A percentile compares a stretch with the other conserved stretches of the same genome.
Evolutionary conservation across 805 yeast species (phyloP).

Genomic region (Metschnikowia hibisci): DNA sequence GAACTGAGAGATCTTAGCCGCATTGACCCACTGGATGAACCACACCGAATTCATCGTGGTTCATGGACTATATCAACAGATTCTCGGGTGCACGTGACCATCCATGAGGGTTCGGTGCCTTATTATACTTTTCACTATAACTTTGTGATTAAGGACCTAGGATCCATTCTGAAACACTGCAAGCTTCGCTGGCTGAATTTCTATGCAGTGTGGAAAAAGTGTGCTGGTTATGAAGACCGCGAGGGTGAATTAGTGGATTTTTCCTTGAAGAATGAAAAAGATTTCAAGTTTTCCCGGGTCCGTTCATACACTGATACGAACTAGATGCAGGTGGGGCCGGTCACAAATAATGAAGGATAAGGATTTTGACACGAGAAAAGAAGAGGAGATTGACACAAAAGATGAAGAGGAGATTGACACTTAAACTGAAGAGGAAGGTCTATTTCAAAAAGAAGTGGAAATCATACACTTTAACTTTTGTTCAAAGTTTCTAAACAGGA

Average conservation of each 20-base stretch:
- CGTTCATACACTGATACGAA: slow-evolving; percentile 29
- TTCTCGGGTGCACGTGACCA: slow-evolving; percentile 44
- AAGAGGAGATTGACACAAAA: too few species aligned
- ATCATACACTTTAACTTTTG: too few species aligned
- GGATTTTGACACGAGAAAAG: background rate
- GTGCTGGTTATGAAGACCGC: slow-evolving; percentile 40
- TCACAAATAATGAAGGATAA: background rate
- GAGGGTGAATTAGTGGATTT: slow-evolving; percentile 48
- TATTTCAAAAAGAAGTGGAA: too few species aligned
- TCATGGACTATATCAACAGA: slow-evolving; percentile 55
- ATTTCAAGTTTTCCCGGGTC: slow-evolving; percentile 73
- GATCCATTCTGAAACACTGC: slow-evolving; percentile 56
- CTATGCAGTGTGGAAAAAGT: slow-evolving; percentile 47
- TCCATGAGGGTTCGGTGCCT: slow-evolving; percentile 56
- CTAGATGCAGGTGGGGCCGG: background rate
- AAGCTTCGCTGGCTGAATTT: slow-evolving; percentile 70
- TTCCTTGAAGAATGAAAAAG: slow-evolving; percentile 65
- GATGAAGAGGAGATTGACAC: too few species aligned
- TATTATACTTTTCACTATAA: slow-evolving; percentile 62
- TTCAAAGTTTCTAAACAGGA: too few species aligned
- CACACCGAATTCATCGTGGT: slow-evolving; percentile 44
- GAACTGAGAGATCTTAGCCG: slow-evolving; percentile 16
- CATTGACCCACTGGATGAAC: slow-evolving; percentile 19
- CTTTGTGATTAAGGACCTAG: slow-evolving; percentile 55
- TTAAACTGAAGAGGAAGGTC: too few species aligned